Percentiles rank a stretch among this genome's conserved stretches.
Conservation (phyloP, 352 stramenopile species). For the Phytophthora brassicae region DNA sequence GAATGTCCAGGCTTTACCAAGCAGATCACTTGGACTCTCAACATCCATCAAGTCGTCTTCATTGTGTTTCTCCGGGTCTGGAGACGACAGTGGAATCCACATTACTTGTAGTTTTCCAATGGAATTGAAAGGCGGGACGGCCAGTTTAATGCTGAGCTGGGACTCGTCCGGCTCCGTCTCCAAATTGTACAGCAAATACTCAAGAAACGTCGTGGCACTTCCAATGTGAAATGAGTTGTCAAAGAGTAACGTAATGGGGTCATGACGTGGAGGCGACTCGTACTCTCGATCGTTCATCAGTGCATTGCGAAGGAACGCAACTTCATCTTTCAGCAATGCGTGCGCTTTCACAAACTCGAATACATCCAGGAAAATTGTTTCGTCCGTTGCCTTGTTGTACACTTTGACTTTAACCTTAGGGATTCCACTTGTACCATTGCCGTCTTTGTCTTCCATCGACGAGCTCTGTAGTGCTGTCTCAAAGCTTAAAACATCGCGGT, state of each 20-base stretch:
- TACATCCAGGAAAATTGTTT: conserved; percentile 92
- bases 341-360: conserved; percentile 93
- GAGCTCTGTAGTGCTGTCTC: conserved; percentile 89
- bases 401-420: conserved; percentile 92
- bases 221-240: conserved; percentile 92
- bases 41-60: conserved; percentile 72
- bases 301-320: conserved; percentile 91
- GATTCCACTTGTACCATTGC: conserved; percentile 38
- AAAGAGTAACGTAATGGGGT: conserved; percentile 92
- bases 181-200: conserved; percentile 92
- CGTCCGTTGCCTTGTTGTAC: conserved; percentile 84
- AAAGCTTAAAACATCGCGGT: conserved; percentile 91
- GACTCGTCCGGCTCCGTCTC: conserved; percentile 90
- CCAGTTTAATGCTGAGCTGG: conserved; percentile 90
- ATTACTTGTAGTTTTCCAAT: conserved; percentile 91
- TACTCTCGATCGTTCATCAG: conserved; percentile 90
- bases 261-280: conserved; percentile 77
- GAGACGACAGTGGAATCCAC: conserved; percentile 86
- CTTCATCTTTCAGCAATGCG: conserved; percentile 81
- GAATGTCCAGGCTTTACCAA: conserved; percentile 92
- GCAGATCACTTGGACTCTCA: conserved; percentile 67
- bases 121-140: conserved; percentile 91
- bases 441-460: conserved; percentile 44
- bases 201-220: conserved; percentile 91
- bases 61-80: conserved; percentile 67